Evolutionary conservation across 2,329 filamentous ascomycete species (phyloP), one percentile per base, ranked within the genome.

Genomic region (Fusarium caatingaense): DNA sequence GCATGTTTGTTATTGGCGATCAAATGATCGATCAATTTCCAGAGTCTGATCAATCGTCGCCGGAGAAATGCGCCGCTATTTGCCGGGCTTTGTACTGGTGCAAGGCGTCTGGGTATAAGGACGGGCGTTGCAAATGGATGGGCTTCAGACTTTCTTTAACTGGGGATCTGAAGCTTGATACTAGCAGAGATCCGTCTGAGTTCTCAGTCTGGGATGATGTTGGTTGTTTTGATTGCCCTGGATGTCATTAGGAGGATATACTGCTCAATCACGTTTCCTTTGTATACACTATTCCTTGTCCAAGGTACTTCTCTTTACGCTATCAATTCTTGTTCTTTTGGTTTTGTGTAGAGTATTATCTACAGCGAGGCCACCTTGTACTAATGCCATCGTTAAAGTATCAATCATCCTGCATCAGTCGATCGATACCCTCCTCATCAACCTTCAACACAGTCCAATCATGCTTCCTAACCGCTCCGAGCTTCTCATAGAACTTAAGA

Each of bases 31-130:
- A 23, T 44, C 20, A 54, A 27, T 21, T 41, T 5, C 9, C 54
- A 20, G 47, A 60, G 7, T 18, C 28, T 20, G 21, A 44, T 9
- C 58, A 63, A 34, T 23, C 51, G 5, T 65, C 59, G 5, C 34
- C 46, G 13, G 62, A n/a, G 21, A 56, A 59, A 37, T 66, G 60
- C 10, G 63, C 48, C 7, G 60, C 63, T 18, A 55, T 66, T 12
- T 66, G 63, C 8, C 28, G 27, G 8, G 50, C 21, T 2, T 21
- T 34, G 15, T 3, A 6, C 11, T 41, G 45, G 20, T 66, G 63
- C 21, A 60, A 50, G 21, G 60, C 42, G 8, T 60, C 60, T 23
- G 60, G 28, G 15, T 55, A 45, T 4, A 55, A 65, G 32, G 42
- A 60, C 2, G 54, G 63, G 11, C 41, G 18, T 7, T 66, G 60